Conservation (phyloP, 306 rosid genomes). For the Chamaecrista fasciculata region DNA sequence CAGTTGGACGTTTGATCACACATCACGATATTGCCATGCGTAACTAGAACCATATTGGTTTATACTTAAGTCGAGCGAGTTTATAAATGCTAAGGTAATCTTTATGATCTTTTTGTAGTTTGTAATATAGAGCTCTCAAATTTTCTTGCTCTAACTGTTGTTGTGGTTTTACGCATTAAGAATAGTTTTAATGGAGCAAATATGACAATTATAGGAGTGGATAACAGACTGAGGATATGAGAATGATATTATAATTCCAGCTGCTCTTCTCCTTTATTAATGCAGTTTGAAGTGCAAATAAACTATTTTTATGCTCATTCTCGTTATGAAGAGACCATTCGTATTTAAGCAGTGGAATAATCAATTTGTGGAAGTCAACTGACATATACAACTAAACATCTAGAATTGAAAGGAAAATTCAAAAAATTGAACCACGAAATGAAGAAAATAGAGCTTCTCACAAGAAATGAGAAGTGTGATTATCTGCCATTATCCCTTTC, state of each 20-base stretch:
- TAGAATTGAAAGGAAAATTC: slow-evolving; percentile 5
- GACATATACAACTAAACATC: slow-evolving; percentile 28
- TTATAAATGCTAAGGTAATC: too few species aligned
- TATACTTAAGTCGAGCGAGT: neutral
- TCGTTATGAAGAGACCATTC: neutral
- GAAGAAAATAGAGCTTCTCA: slow-evolving; percentile 44
- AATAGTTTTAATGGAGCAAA: too few species aligned
- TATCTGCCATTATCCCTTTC: neutral
- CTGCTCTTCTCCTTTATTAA: neutral
- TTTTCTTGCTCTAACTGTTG: neutral
- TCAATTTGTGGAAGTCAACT: neutral
- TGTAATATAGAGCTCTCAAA: neutral
- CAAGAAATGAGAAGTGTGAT: slow-evolving; percentile 59
- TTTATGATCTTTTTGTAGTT: too few species aligned
- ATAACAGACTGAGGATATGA: too few species aligned
- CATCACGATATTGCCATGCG: too few species aligned
- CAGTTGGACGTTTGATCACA: neutral
- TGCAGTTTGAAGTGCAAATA: neutral
- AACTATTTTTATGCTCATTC: neutral
- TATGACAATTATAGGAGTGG: too few species aligned
- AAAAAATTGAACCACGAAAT: neutral
- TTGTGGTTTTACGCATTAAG: too few species aligned
- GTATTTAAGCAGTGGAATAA: neutral
- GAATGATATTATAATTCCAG: neutral
- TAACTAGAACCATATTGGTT: neutral